phyloP scores from a whole-genome alignment of 176 grass and related monocot species.

The Thinopyrum elongatum region DNA sequence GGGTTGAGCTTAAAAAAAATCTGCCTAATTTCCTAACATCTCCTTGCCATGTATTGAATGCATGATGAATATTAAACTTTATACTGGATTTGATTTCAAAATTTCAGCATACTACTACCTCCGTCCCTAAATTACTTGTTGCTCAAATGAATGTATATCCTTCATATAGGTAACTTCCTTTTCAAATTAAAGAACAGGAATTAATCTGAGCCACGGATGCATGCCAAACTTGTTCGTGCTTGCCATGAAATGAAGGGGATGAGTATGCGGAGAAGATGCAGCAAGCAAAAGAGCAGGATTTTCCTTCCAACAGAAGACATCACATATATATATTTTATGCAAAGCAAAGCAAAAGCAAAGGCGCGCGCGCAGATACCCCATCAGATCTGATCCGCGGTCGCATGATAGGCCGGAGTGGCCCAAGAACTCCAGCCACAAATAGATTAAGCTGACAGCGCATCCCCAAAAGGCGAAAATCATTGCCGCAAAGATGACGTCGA shows the following conservation, averaged over 20 bases:
- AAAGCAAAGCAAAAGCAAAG: not conserved
- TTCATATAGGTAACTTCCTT: too few relatives aligned
- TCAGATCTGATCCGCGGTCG: not conserved
- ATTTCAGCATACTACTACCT: too few relatives aligned
- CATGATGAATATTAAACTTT: too few relatives aligned
- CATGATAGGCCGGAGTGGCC: not conserved
- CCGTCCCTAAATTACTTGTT: too few relatives aligned
- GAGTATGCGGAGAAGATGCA: slow-evolving; percentile 14
- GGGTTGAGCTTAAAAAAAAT: too few relatives aligned
- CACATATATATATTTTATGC: not conserved
- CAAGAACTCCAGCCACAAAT: slow-evolving; percentile 17
- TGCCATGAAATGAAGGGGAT: not conserved
- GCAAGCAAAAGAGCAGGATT: not conserved
- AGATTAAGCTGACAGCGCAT: not conserved
- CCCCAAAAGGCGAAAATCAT: slow-evolving; percentile 29
- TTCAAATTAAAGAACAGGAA: too few relatives aligned
- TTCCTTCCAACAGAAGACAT: slow-evolving; percentile 9
- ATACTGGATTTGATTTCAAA: too few relatives aligned
- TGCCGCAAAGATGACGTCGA: slow-evolving; percentile 31
- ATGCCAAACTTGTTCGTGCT: not conserved
- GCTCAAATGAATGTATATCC: too few relatives aligned
- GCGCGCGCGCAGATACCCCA: too few relatives aligned
- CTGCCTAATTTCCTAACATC: too few relatives aligned
- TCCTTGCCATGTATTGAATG: too few relatives aligned
- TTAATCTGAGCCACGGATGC: too few relatives aligned